Percentiles rank a stretch among this genome's conserved stretches.
These are phyloP conservation scores for Dendrobium officinale DNA, from an alignment of 106 monocot genomes.

Conservation along the genomic window DNA sequence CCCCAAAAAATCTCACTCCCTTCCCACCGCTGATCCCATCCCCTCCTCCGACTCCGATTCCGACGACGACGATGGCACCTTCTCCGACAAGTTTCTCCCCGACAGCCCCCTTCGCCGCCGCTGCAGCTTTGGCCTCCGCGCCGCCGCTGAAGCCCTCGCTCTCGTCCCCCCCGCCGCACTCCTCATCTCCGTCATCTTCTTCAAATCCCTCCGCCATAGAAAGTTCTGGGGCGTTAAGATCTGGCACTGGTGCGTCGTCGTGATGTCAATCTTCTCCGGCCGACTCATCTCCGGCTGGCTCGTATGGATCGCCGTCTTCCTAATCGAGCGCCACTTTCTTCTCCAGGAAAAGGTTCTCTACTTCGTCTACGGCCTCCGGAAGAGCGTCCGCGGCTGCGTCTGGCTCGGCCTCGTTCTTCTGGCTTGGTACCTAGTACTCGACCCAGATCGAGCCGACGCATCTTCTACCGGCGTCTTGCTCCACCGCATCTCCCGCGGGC, in stretches of 20 bases:
- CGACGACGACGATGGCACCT: neutral
- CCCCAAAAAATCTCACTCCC: neutral
- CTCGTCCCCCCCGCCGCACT: neutral
- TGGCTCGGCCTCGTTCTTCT: conserved; percentile 17
- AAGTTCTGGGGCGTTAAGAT: conserved; percentile 20
- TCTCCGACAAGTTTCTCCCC: neutral
- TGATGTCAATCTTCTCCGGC: conserved; percentile 41
- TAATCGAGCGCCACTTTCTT: conserved; percentile 14
- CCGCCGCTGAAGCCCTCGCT: neutral
- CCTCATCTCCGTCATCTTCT: conserved; percentile 23
- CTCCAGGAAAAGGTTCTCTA: conserved; percentile 15
- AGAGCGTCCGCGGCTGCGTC: conserved; percentile 14
- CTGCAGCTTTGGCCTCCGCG: neutral
- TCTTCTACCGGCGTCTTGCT: neutral
- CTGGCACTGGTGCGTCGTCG: conserved; percentile 53
- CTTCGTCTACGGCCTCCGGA: conserved; percentile 12
- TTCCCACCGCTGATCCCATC: neutral
- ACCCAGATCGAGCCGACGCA: neutral
- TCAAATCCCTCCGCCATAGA: neutral
- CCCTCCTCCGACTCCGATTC: neutral
- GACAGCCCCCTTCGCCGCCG: neutral
- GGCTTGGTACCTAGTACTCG: conserved; percentile 8
- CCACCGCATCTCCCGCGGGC: neutral
- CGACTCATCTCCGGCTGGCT: conserved; percentile 49
- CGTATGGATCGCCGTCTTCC: conserved; percentile 33